Evolutionary conservation across 352 stramenopile species (phyloP), one percentile per base, ranked within the genome.

Genomic region (Pythium vanterpoolii): DNA sequence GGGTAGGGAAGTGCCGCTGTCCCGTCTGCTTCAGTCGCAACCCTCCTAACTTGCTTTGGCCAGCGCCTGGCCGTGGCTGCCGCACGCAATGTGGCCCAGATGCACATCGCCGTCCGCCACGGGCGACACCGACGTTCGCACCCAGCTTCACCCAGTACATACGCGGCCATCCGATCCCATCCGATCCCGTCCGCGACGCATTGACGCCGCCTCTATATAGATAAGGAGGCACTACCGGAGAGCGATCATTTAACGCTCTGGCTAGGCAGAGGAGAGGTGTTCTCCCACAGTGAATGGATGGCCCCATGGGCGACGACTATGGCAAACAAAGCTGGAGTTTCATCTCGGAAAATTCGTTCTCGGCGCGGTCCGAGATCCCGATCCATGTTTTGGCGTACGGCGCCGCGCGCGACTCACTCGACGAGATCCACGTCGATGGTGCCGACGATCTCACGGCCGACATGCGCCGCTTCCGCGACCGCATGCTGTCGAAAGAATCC

Each of bases 341-440:
- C 64, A 90, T 90, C 68, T 90, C 81, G 39, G 81, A 90, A 67
- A 79, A 86, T 24, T 90, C 81, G 49, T 90, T 90, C 64, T 73
- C 66, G 18, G 61, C 34, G 21, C 65, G 52, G n/a, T 64, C 56
- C 23, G 60, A 78, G 36, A 47, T 76, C 30, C 73, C 67, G 40
- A 51, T 76, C 26, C 60, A 76, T 21, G 48, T 66, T 39, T 74
- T 86, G 34, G 74, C 80, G 44, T 85, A 76, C 72, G 69, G 73
- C n/a, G 63, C 61, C n/a, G 33, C 62, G 42, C 62, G 56, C 36
- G 64, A 77, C 50, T 64, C 60, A 27, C 33, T 62, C 7, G 69
- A 73, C 6, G 65, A 73, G 1, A 46, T 9, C 26, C 40, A 60
- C 21, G 50, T 14, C 45, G 14, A 27, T 13, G 39, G 11, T 27